Evolutionary conservation across 2,329 filamentous ascomycete species (phyloP), one percentile per base, ranked within the genome.

Genomic region (Colletotrichum gigasporum): DNA sequence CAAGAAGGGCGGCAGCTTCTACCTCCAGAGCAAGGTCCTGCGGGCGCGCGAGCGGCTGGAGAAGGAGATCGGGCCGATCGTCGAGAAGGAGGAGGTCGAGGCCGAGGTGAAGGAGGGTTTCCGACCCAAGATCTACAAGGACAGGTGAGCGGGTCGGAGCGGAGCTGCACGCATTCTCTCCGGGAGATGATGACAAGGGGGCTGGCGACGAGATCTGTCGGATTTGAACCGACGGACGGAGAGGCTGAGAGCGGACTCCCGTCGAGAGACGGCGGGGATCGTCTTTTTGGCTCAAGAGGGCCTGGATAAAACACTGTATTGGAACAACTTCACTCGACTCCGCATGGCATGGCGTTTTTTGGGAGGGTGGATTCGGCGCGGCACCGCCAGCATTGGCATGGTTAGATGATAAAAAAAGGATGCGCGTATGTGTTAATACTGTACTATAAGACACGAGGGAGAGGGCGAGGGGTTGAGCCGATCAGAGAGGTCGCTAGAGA

Each of bases 11-110:
- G 96, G 96, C 55, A 97, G 94, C 73, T 99, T 99, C 80, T 99
- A 99, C 79, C 85, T 99, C 50, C 96, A 99, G 81, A 98, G 95
- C 85, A 99, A 99, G 82, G 89, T 99, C 58, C 80, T 98, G 71
- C 86, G 96, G 67, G 96, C 96, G 63, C 88, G 95, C 72, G 95
- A 99, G 81, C 85, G 96, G 68, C 91, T 99, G 80, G 95, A 98
- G 82, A 85, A 91, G 72, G 95, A 99, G 79, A 82, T 96, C 39
- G 85, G 89, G 68, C 89, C 91, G 63, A 86, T 90, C 64, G 84
- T 89, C 72, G 90, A 92, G 75, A 89, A 90, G 75, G 85, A 86
- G 12, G 88, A 90, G 70, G 84, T 88, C 72, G 93, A 97, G 74
- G 90, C 90, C 59, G 94, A 97, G 78, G 72, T 91, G 56, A 88